Percentiles rank a stretch among this genome's conserved stretches.
Evolutionary conservation across 2,329 filamentous ascomycete species (phyloP).

Genomic region (Colletotrichum siamense): DNA sequence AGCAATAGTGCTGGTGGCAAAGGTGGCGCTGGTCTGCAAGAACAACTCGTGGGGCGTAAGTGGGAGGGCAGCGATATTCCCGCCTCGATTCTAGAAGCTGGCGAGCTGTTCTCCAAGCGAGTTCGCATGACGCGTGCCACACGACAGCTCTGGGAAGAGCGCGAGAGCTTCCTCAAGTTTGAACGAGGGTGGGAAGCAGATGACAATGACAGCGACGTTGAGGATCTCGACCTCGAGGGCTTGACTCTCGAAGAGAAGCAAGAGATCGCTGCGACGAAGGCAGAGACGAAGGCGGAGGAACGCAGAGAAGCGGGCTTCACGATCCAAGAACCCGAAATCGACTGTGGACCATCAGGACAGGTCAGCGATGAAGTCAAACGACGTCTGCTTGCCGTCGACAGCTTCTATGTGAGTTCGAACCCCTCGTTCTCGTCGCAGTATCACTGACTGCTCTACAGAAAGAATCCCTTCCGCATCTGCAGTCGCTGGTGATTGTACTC

Average conservation of each 20-base stretch:
- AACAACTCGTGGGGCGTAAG: slow-evolving; percentile 78
- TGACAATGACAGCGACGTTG: slow-evolving; percentile 50
- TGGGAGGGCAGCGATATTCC: slow-evolving; percentile 97
- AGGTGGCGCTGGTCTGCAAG: slow-evolving; percentile 80
- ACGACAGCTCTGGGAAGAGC: slow-evolving; percentile 92
- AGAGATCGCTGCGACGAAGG: slow-evolving; percentile 47
- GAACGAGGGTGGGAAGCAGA: slow-evolving; percentile 84
- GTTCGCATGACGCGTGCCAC: slow-evolving; percentile 92
- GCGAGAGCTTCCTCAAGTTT: slow-evolving; percentile 88
- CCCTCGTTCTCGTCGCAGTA: slow-evolving; percentile 20
- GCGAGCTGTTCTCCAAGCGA: slow-evolving; percentile 86
- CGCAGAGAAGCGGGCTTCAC: slow-evolving; percentile 27
- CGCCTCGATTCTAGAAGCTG: slow-evolving; percentile 92
- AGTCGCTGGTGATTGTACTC: slow-evolving; percentile 91
- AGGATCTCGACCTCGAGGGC: slow-evolving; percentile 53
- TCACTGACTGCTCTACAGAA: slow-evolving; percentile 51
- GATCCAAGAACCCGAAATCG: slow-evolving; percentile 36
- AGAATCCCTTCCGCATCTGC: slow-evolving; percentile 80
- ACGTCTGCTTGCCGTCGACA: slow-evolving; percentile 76
- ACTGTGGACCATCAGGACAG: slow-evolving; percentile 57
- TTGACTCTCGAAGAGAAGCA: slow-evolving; percentile 45
- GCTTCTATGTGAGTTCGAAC: slow-evolving; percentile 77
- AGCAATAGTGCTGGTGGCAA: slow-evolving; percentile 93
- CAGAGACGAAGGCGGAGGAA: slow-evolving; percentile 37
- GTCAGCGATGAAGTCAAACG: slow-evolving; percentile 63